Evolutionary conservation across 768 basidiomycete species (phyloP).

Genomic region (Tricholoma sp.): DNA sequence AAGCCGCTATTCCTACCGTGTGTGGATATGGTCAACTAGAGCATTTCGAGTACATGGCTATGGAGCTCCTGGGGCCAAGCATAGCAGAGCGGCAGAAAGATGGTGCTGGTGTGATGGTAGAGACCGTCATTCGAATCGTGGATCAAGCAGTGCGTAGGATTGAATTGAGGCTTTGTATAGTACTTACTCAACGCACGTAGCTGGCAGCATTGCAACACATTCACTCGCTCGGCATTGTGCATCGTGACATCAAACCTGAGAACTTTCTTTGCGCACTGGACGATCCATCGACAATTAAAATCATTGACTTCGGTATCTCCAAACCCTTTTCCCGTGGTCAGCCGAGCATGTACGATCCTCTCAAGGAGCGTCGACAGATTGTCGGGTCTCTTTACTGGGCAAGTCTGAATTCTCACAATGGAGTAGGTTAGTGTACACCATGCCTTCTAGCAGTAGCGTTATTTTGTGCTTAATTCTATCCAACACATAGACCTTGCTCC

Average conservation of each 20-base stretch:
- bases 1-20: conserved; percentile 25
- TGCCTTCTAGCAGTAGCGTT: conserved; percentile 5
- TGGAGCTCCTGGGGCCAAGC: conserved; percentile 25
- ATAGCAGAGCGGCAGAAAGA: conserved; percentile 14
- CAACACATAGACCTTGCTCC: conserved; percentile 18
- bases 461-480: too few species aligned
- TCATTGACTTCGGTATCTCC: conserved; percentile 30
- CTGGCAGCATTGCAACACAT: conserved; percentile 25
- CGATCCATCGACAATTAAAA: conserved; percentile 19
- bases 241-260: conserved; percentile 32
- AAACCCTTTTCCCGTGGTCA: conserved; percentile 11
- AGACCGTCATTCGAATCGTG: conserved; percentile 20
- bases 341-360: conserved; percentile 19
- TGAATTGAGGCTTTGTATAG: neutral
- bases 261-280: conserved; percentile 25
- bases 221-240: conserved; percentile 26
- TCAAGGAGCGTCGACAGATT: conserved; percentile 15
- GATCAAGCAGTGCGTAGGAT: conserved; percentile 18
- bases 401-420: conserved; percentile 28
- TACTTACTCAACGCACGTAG: conserved; percentile 9
- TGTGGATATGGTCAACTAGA: conserved; percentile 25
- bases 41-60: conserved; percentile 32
- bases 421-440: conserved; percentile 19
- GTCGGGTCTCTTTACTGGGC: conserved; percentile 27
- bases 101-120: conserved; percentile 13